Evolutionary conservation across 2,329 filamentous ascomycete species (phyloP), one percentile per base, ranked within the genome.

Genomic region (Lecanosticta acicola): DNA sequence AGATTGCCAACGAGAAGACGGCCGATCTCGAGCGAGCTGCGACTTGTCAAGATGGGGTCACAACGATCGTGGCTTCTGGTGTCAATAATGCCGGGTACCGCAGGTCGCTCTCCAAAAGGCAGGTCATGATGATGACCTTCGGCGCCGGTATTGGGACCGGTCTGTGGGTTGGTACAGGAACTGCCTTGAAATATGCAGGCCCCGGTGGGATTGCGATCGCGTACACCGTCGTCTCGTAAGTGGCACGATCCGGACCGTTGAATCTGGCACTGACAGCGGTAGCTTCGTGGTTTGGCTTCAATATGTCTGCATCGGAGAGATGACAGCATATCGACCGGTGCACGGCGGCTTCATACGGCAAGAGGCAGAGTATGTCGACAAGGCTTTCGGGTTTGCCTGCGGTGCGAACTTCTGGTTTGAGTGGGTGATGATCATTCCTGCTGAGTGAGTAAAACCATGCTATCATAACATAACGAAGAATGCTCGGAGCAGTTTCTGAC

Each of bases 81-180:
- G 51, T 53, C 29, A 45, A 53, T 26, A 36, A 53, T 42, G 62
- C 59, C 13, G 64, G 64, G 2, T 66, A 58, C 32, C 61, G 63
- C 29, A 59, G 65, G 17, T 55, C 54, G 18, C 57, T 67, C 11
- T 56, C 56, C 1, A 57, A 62, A 39, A 55, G 65, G 19, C 60
- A 65, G 35, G 62, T 68, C 39, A 68, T 68, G 59, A 67, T 67
- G 63, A 64, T 66, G 59, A 66, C 64, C 9, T 64, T 67, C 48
- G 65, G 65, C 0, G 64, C 60, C 16, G 65, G 64, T 1, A 64
- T 68, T 38, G 65, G 63, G 0, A 65, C 60, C 1, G 65, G 65
- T 1, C 53, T 67, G 0, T 66, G 64, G 64, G 60, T 68, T 9
- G 64, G 65, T 11, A 67, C 65, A 5, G 65, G 65, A 10, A 62